Base-by-base conservation (phyloP, 2,329 filamentous ascomycete genomes). In the Colletotrichum godetiae region DNA sequence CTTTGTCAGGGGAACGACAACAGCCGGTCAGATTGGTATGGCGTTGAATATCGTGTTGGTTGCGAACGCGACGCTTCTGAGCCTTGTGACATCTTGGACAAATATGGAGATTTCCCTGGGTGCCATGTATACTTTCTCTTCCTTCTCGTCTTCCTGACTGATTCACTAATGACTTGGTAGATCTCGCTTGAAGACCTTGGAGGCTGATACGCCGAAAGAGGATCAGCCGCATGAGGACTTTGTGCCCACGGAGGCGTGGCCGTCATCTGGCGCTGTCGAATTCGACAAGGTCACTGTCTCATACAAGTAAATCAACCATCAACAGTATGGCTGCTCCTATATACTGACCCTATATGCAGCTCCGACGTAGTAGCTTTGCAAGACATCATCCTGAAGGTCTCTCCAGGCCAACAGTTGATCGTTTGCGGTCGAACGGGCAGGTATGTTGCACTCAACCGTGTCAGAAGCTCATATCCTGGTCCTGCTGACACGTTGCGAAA, bases 221-320 rank as follows among this genome's bases (percentile, higher is more conserved):
- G 75, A 80, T n/a, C 65, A 74, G 0, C 76, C 76, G 6, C 60
- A 68, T 2, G 78, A 79, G 49, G 74, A 71, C 12, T 52, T 72
- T 5, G 19, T 58, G 4, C 76, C 80, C 1, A 76, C 77, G 1
- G 60, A 75, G 2, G 72, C 77, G 3, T 86, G 84, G 84, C 82
- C 83, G 0, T 46, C 67, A 1, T 57, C 74, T 1, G 82, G 82
- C 0, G 75, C 49, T 1, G 79, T 84, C 7, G 79, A 82, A 42
- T 79, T 84, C 29, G 73, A 75, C 3, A 78, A 80, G 29, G 53
- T 84, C 3, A 79, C 77, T 0, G 81, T 79, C 0, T 76, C 79
- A 3, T 84, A 84, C 31, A 79, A 75, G 69, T 72, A 68, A 15
- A 53, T 6, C 4, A 27, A 58, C 12, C 0, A 27, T 6, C 12